These are phyloP conservation scores for Camellia oleifera DNA, from an alignment of 179 eudicot genomes.

Conservation along the genomic window DNA sequence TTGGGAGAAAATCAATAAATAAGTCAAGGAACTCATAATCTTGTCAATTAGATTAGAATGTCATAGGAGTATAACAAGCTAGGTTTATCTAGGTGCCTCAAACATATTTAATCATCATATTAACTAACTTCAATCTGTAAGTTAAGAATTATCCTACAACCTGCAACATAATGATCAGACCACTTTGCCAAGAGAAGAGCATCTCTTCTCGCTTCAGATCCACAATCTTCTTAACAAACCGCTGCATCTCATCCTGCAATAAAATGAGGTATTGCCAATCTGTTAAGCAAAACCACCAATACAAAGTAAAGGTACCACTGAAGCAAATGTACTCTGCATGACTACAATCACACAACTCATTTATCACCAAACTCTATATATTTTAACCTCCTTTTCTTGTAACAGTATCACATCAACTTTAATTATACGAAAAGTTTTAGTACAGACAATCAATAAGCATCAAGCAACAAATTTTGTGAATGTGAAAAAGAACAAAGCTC, in stretches of 20 bases:
- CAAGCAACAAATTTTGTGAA: too few relatives aligned
- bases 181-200: constrained; percentile 98
- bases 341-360: too few relatives aligned
- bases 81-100: background rate
- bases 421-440: too few relatives aligned
- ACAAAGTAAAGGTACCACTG: background rate
- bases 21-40: background rate
- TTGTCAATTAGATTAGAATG: background rate
- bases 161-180: constrained; percentile 95
- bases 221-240: constrained; percentile 79
- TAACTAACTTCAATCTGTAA: background rate
- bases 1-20: background rate
- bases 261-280: background rate
- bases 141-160: constrained; percentile 29
- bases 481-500: too few relatives aligned
- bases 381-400: too few relatives aligned
- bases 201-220: constrained; percentile 76
- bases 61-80: background rate
- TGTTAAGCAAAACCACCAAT: constrained; percentile 12
- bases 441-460: too few relatives aligned
- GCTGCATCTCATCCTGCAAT: constrained; percentile 86
- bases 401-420: too few relatives aligned
- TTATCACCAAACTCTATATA: too few relatives aligned
- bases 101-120: background rate
- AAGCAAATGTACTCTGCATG: too few relatives aligned